Percentiles rank a stretch among this genome's conserved stretches.
Conservation (phyloP, 2,329 filamentous ascomycete genomes). For the Talaromyces albobiverticillius region DNA sequence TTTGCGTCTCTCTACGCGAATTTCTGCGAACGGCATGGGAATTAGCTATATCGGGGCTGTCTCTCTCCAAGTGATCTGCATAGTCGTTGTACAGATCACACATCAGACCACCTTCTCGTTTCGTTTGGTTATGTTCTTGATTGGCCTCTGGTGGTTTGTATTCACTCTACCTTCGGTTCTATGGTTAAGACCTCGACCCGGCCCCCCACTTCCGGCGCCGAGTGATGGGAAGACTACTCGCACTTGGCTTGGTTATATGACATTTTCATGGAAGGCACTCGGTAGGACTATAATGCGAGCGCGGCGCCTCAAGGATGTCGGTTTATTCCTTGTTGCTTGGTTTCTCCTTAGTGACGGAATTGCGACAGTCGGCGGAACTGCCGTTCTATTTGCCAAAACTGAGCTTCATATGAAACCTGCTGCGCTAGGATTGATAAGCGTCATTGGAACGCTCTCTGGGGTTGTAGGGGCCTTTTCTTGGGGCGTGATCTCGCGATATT, state of each 20-base stretch:
- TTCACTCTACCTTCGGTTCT: conserved; percentile 87
- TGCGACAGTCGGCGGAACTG: conserved; percentile 90
- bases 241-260: conserved; percentile 69
- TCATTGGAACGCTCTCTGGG: conserved; percentile 81
- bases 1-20: conserved; percentile 79
- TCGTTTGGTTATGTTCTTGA: conserved; percentile 78
- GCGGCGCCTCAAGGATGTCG: conserved; percentile 69
- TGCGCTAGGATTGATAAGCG: conserved; percentile 86
- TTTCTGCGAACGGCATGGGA: conserved; percentile 88
- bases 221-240: conserved; percentile 35
- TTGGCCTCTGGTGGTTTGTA: conserved; percentile 88
- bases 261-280: conserved; percentile 81
- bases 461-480: conserved; percentile 87
- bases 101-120: conserved; percentile 80
- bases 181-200: conserved; percentile 84
- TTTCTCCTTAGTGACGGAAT: conserved; percentile 93
- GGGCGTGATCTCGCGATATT: conserved; percentile 70
- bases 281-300: conserved; percentile 77
- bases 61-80: conserved; percentile 76
- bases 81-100: conserved; percentile 70
- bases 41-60: conserved; percentile 89
- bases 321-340: conserved; percentile 87
- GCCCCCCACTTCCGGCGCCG: conserved; percentile 66
- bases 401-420: conserved; percentile 85
- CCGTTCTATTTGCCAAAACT: conserved; percentile 93